A percentile compares a stretch with the other conserved stretches of the same genome.
These are phyloP conservation scores for Piper betle DNA, from an alignment of 164 flowering plant genomes.

Conservation along the genomic window DNA sequence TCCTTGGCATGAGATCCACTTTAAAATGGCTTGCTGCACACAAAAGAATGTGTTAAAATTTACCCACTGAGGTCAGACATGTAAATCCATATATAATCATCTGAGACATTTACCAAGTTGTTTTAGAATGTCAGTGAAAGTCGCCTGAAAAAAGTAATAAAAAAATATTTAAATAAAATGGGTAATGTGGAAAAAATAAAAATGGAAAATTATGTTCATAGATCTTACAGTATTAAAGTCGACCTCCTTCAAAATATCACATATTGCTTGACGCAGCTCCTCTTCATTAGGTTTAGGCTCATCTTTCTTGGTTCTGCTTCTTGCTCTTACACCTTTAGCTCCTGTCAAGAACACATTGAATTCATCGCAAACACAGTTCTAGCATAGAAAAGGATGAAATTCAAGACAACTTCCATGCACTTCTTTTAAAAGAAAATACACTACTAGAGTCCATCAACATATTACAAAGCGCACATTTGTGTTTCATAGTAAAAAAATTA, in stretches of 20 bases:
- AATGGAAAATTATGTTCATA: not conserved
- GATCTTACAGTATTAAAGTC: constrained; percentile 79
- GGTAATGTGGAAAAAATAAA: not conserved
- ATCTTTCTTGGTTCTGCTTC: constrained; percentile 33
- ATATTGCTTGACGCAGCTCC: constrained; percentile 48
- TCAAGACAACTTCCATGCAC: too few species aligned
- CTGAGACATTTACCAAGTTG: constrained; percentile 37
- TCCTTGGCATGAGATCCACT: constrained; percentile 59
- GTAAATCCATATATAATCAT: not conserved
- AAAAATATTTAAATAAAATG: not conserved
- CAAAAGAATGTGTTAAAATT: not conserved
- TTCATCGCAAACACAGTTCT: not conserved
- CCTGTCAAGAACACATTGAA: constrained; percentile 37
- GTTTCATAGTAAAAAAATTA: too few species aligned
- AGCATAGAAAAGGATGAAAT: too few species aligned
- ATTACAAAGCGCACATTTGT: too few species aligned
- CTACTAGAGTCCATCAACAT: too few species aligned
- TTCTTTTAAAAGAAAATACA: too few species aligned
- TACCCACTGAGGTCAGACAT: too few species aligned
- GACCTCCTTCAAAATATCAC: constrained; percentile 79
- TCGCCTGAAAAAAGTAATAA: constrained; percentile 45
- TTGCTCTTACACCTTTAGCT: constrained; percentile 42
- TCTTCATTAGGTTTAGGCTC: constrained; percentile 45
- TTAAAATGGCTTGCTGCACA: constrained; percentile 46
- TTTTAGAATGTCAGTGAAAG: constrained; percentile 76